Evolutionary conservation across 2,329 filamentous ascomycete genomes (phyloP).

Genomic region (Aspergillus caelatus): DNA sequence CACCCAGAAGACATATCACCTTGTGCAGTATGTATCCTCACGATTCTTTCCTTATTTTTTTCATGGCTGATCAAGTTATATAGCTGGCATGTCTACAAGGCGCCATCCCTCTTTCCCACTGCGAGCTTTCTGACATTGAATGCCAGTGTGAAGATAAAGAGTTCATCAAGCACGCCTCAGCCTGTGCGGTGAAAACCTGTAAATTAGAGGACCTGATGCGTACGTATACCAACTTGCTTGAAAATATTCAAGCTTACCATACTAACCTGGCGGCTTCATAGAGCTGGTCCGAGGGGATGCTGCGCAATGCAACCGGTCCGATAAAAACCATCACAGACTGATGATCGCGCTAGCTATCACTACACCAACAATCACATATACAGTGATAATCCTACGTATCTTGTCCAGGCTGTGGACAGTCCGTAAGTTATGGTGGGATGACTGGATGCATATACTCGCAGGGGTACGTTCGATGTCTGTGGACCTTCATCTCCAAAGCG

Average conservation of each 20-base stretch:
- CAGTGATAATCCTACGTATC: not conserved
- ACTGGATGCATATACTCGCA: constrained; percentile 3
- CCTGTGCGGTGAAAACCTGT: not conserved
- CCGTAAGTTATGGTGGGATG: constrained; percentile 3
- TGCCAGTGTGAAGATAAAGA: constrained; percentile 2
- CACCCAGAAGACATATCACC: not conserved
- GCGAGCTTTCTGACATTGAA: not conserved
- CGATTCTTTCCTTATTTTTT: not conserved
- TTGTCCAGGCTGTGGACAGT: constrained; percentile 1
- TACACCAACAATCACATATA: not conserved
- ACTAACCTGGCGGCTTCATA: not conserved
- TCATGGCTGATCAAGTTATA: not conserved
- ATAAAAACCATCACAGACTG: not conserved
- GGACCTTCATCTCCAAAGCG: not conserved
- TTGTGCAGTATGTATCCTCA: constrained; percentile 1
- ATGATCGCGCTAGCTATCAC: not conserved
- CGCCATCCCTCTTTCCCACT: not conserved
- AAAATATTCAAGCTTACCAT: not conserved
- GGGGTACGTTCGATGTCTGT: not conserved
- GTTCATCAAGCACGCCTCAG: not conserved
- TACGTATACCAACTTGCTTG: not conserved
- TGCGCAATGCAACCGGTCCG: not conserved
- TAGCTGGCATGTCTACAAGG: not conserved
- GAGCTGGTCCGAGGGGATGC: not conserved
- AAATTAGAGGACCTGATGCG: not conserved